phyloP scores from a whole-genome alignment of 495 filamentous ascomycete genomes.

The Echria macrotheca region DNA sequence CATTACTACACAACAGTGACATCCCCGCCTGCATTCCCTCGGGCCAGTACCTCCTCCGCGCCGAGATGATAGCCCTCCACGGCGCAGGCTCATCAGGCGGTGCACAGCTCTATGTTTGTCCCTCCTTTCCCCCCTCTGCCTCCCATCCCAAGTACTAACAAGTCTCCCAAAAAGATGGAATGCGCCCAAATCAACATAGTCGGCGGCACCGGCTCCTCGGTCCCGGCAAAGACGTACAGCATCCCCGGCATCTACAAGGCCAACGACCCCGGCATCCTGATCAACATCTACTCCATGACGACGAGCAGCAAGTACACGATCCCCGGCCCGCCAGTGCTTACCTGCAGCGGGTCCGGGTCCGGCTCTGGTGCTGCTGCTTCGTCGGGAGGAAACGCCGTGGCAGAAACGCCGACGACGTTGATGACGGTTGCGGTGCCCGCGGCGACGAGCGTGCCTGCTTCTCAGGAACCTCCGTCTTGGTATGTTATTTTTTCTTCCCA shows the following conservation, averaged over 20 bases:
- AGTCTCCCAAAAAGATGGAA: conserved; percentile 38
- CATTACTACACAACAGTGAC: conserved; percentile 12
- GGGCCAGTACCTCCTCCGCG: conserved; percentile 36
- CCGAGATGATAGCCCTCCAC: conserved; percentile 47
- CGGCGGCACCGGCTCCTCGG: conserved; percentile 32
- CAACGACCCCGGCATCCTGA: conserved; percentile 32
- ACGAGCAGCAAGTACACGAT: conserved; percentile 27
- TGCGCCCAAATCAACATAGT: conserved; percentile 46
- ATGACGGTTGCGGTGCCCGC: conserved; percentile 7
- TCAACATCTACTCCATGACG: conserved; percentile 36
- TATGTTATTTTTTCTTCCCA: background rate
- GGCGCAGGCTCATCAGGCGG: conserved; percentile 30
- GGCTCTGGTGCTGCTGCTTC: conserved; percentile 14
- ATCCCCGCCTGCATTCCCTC: conserved; percentile 42
- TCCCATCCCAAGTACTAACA: conserved; percentile 12
- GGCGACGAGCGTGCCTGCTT: background rate
- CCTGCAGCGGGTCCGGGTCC: conserved; percentile 21
- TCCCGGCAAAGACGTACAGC: conserved; percentile 31
- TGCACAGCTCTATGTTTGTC: conserved; percentile 47
- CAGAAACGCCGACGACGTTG: conserved; percentile 24
- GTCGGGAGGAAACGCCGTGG: conserved; percentile 20
- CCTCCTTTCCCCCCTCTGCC: background rate
- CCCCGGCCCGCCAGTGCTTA: conserved; percentile 29
- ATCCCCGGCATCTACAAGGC: conserved; percentile 44
- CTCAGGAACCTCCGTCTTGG: background rate